Evolutionary conservation across 164 flowering plant species (phyloP).

Genomic region (Taxillus chinensis): DNA sequence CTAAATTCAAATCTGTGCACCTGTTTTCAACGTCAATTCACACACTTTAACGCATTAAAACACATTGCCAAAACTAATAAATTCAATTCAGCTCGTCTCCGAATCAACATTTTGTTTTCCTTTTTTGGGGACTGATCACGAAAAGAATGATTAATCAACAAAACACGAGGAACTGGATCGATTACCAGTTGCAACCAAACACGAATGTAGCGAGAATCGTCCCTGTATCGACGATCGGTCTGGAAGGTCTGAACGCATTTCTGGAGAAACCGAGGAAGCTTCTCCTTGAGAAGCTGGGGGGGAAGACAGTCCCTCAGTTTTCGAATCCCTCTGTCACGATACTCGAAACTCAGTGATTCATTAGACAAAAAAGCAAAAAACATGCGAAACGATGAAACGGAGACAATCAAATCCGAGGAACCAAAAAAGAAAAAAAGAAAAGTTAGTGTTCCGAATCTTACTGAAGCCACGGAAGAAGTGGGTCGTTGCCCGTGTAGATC

Average conservation of each 20-base stretch:
- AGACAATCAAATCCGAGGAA: constrained; percentile 6
- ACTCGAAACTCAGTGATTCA: neutral
- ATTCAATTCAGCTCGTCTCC: too few relatives aligned
- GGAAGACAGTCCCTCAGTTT: constrained; percentile 63
- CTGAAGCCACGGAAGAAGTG: constrained; percentile 92
- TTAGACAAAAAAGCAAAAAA: neutral
- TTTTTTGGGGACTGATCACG: too few relatives aligned
- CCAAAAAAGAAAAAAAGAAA: neutral
- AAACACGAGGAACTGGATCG: neutral
- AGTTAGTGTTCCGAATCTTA: constrained; percentile 10
- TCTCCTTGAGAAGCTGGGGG: constrained; percentile 46
- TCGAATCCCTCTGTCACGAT: constrained; percentile 53
- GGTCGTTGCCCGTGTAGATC: constrained; percentile 65
- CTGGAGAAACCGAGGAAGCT: constrained; percentile 92
- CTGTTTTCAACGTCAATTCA: too few relatives aligned
- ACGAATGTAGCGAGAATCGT: constrained; percentile 76
- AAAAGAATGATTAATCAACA: neutral
- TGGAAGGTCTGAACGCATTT: constrained; percentile 66
- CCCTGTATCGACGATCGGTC: constrained; percentile 52
- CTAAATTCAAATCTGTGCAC: too few relatives aligned
- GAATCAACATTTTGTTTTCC: too few relatives aligned
- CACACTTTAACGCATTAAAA: too few relatives aligned
- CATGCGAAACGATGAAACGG: neutral
- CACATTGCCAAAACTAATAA: too few relatives aligned
- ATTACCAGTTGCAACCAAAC: constrained; percentile 90